Evolutionary conservation across 2,329 filamentous ascomycete genomes (phyloP).

Genomic region (Fusarium bactridioides): DNA sequence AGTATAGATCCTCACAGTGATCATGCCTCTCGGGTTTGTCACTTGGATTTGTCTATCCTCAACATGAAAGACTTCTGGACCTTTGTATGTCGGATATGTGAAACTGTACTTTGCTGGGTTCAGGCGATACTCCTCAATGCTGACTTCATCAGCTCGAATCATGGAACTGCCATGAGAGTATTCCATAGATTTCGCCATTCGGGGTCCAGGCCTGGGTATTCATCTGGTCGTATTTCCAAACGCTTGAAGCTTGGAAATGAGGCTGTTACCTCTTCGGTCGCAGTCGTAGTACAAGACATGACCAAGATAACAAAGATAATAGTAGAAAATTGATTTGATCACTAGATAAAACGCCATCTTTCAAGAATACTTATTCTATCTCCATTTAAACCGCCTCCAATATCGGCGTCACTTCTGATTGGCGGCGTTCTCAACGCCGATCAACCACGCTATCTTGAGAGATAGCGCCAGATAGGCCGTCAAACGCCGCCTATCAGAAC

Average conservation of each 20-base stretch:
- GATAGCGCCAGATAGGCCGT: slow-evolving; percentile 6
- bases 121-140: background rate
- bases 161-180: background rate
- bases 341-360: background rate
- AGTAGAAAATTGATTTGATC: too few relatives aligned
- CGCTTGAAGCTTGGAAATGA: background rate
- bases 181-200: slow-evolving; percentile 3
- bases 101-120: background rate
- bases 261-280: background rate
- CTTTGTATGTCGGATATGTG: background rate
- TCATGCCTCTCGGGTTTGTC: background rate
- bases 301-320: background rate
- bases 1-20: background rate
- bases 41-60: background rate
- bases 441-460: background rate
- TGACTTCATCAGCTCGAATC: background rate
- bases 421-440: slow-evolving; percentile 3
- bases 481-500: background rate
- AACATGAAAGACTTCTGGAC: background rate
- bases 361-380: background rate
- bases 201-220: background rate
- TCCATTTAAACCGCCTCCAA: background rate
- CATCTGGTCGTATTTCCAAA: background rate
- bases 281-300: background rate
- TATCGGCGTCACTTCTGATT: background rate